Evolutionary conservation across 768 basidiomycete species (phyloP), one percentile per base, ranked within the genome.

Genomic region (Naganishia antarctica): DNA sequence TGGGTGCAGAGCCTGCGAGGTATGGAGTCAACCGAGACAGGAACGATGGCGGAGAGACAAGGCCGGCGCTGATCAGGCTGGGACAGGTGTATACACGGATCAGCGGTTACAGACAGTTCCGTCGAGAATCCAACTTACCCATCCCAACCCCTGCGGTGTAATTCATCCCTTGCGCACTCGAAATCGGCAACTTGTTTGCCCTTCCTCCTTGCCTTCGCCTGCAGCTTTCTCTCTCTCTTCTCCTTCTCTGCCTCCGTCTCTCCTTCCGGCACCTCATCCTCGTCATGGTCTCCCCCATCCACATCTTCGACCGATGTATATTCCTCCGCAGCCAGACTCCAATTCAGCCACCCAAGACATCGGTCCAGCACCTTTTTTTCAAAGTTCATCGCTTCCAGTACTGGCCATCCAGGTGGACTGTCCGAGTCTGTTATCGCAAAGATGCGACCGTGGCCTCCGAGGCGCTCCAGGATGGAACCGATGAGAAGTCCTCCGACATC

Each of bases 401-500:
- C 83, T 13, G 89, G 88, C 76, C 90, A 94, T 44, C 91, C 87
- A 7, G 96, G 94, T 5, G 94, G 92, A 13, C 89, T 90, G 70
- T 97, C 94, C 32, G 86, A 84, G 67, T 93, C 90, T 69, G 87
- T 89, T 67, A 99, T 85, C 1, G 88, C 85, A 67, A 97, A 80
- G 11, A 98, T 79, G 57, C 84, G 83, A 21, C 94, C 96, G 70
- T 85, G 79, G 28, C 89, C 91, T 76, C 89, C 93, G 79, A 97
- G 82, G 29, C 93, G 82, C 66, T 92, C 90, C 6, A 98, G 76
- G 45, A 93, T 83, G 1, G 86, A 89, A 0, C 90, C 85, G 0
- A 93, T 88, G 5, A 99, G 75, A 40, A 98, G 73, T 0, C 96
- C 96, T 34, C 90, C 90, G 15, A 88, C 87, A 75, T 97, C 91